Base-by-base conservation (phyloP, 495 filamentous ascomycete species). In the Hypoxylon fuscum region DNA sequence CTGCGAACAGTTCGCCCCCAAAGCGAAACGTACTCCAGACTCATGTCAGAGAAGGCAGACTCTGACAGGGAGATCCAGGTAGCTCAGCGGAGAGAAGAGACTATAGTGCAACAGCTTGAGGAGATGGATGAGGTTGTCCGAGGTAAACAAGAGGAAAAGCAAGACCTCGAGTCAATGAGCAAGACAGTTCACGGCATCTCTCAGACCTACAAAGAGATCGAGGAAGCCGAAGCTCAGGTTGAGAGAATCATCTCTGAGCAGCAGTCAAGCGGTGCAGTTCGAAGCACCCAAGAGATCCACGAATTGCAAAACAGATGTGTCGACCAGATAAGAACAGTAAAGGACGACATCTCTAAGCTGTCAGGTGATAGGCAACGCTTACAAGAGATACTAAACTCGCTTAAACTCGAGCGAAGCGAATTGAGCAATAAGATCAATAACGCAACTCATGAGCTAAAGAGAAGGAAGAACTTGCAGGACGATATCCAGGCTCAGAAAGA, bases 251-350 rank as follows among this genome's bases (percentile, higher is more conserved):
- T 83, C 9, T 83, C 83, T 6, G 91, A 93, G 55, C 86, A 96
- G 63, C 84, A 87, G 45, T 84, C 88, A 12, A 74, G 80, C 59
- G 85, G 86, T 2, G 66, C 81, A 12, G 77, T 83, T 4, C 86
- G 88, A 58, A 89, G 89, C 5, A 76, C 92, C 14, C 89, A 97
- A 46, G 90, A 96, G 59, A 91, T 98, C 56, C 90, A 93, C 62
- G 84, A 89, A 12, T 83, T 95, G 46, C 85, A 91, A 51, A 83
- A 85, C 17, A 71, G 77, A 22, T 81, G 87, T 62, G 83, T 81
- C n/a, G 91, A 93, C 57, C 85, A 90, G 68, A 78, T 84, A 20
- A 81, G 85, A 54, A 67, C 72, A n/a, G 65, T 86, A 8, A 90
- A 89, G 65, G 78, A 83, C 27, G 81, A 77, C 22, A 81, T 93